A percentile compares a stretch with the other conserved stretches of the same genome.
These are phyloP conservation scores for Globisporangium paroecandrum DNA, from an alignment of 352 stramenopile species.

Conservation along the genomic window DNA sequence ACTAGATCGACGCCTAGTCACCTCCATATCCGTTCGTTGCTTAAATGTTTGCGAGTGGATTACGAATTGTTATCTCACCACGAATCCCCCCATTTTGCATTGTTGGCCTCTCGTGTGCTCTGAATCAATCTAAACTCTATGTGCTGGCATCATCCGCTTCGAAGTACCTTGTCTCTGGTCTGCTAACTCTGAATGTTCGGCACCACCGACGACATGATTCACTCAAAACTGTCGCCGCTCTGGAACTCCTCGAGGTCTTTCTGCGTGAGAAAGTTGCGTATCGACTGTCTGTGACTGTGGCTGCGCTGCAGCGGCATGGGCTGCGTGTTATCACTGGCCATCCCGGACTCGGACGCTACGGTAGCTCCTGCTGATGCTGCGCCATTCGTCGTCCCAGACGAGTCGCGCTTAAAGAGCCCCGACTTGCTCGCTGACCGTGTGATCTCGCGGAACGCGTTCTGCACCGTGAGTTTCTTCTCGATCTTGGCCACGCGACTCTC, in stretches of 20 bases:
- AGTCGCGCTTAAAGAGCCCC: slow-evolving; percentile 19
- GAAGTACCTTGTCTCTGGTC: no score
- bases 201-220: slow-evolving; percentile 1
- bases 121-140: neutral
- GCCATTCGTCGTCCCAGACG: neutral
- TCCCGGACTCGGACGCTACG: neutral
- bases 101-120: neutral
- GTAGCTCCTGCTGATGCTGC: neutral
- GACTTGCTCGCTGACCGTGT: slow-evolving; percentile 21
- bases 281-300: slow-evolving; percentile 12
- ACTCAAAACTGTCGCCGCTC: slow-evolving; percentile 27
- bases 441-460: slow-evolving; percentile 53
- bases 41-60: neutral
- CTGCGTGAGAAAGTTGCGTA: slow-evolving; percentile 53
- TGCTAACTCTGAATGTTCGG: neutral
- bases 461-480: slow-evolving; percentile 41
- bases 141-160: neutral
- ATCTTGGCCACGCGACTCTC: slow-evolving; percentile 37
- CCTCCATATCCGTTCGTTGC: neutral
- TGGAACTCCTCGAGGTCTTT: slow-evolving; percentile 67
- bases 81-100: neutral
- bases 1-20: neutral
- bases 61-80: neutral
- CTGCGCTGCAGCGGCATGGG: neutral
- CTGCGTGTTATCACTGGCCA: neutral